A percentile compares a stretch with the other conserved stretches of the same genome.
These are phyloP conservation scores for Phytophthora melonis DNA, from an alignment of 352 stramenopile genomes.

Conservation along the genomic window DNA sequence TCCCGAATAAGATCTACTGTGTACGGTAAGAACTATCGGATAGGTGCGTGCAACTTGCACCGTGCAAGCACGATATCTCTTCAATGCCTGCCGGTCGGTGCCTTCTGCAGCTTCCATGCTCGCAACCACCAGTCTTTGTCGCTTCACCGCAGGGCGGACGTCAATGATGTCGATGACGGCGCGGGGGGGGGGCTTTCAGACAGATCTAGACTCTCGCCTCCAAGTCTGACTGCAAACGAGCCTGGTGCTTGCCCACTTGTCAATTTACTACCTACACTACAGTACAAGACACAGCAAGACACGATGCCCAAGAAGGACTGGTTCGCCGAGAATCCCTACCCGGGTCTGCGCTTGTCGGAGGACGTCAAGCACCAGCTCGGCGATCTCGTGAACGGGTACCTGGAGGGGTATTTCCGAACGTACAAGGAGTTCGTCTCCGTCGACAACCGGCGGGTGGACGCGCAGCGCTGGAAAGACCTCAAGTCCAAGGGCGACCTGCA, in stretches of 20 bases:
- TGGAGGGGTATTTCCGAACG: constrained; percentile 45
- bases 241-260: neutral
- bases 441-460: constrained; percentile 43
- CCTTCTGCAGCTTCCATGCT: neutral
- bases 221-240: neutral
- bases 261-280: neutral
- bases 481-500: constrained; percentile 52
- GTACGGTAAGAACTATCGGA: neutral
- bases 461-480: constrained; percentile 49
- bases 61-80: neutral
- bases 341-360: constrained; percentile 33
- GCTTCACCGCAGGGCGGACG: neutral
- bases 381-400: constrained; percentile 37
- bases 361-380: constrained; percentile 35
- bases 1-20: neutral
- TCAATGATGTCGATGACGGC: neutral
- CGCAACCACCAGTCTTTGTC: neutral
- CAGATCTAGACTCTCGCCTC: neutral
- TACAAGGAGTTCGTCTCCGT: constrained; percentile 48
- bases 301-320: constrained; percentile 35
- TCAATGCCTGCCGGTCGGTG: neutral
- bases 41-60: neutral
- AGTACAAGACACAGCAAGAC: neutral
- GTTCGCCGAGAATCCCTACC: constrained; percentile 41
- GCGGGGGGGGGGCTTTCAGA: neutral